phyloP scores from a whole-genome alignment of 2,329 filamentous ascomycete genomes.

The Aspergillus candidus region DNA sequence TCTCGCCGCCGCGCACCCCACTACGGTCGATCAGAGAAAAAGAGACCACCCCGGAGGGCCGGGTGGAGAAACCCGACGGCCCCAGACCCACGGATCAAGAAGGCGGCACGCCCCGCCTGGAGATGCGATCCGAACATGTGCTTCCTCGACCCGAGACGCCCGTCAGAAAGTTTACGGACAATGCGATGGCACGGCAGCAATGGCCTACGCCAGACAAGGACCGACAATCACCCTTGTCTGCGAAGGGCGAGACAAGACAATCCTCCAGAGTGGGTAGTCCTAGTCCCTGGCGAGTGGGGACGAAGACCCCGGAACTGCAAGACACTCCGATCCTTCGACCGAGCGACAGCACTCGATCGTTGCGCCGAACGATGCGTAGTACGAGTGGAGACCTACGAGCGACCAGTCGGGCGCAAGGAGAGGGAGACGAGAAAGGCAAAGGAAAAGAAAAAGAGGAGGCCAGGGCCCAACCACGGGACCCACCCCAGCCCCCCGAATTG shows the following conservation, averaged over 20 bases:
- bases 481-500: slow-evolving; percentile 25
- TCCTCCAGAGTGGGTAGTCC: no score
- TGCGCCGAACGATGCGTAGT: slow-evolving; percentile 62
- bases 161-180: slow-evolving; percentile 30
- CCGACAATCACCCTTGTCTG: no score
- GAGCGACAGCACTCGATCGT: slow-evolving; percentile 41
- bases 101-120: slow-evolving; percentile 28
- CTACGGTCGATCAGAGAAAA: slow-evolving; percentile 51
- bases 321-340: slow-evolving; percentile 27
- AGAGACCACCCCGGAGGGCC: slow-evolving; percentile 26
- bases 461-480: slow-evolving; percentile 15
- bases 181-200: slow-evolving; percentile 23
- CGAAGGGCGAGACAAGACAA: no score
- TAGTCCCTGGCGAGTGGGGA: slow-evolving; percentile 15
- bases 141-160: slow-evolving; percentile 28
- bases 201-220: slow-evolving; percentile 27
- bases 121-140: slow-evolving; percentile 37
- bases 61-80: slow-evolving; percentile 32
- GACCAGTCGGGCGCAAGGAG: slow-evolving; percentile 49
- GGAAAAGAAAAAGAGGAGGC: slow-evolving; percentile 8
- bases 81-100: slow-evolving; percentile 36
- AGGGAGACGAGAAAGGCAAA: no score
- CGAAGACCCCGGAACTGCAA: slow-evolving; percentile 27
- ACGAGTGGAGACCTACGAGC: slow-evolving; percentile 55
- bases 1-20: slow-evolving; percentile 35